Conservation (phyloP, 495 filamentous ascomycete genomes). For the Podospora fimiseda region DNA sequence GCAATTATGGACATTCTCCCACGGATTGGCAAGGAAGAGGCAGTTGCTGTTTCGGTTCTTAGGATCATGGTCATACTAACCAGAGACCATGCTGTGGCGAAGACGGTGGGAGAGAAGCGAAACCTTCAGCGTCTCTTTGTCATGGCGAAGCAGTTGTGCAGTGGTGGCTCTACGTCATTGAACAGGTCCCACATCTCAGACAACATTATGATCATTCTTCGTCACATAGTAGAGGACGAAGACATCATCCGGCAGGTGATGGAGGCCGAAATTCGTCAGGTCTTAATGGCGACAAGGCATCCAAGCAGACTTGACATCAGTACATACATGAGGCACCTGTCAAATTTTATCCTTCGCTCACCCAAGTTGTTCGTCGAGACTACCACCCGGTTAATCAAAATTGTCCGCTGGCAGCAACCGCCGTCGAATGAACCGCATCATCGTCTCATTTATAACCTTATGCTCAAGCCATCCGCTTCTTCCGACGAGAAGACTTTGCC, state of each 20-base stretch:
- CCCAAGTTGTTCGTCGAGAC: slow-evolving; percentile 87
- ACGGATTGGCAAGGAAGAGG: slow-evolving; percentile 76
- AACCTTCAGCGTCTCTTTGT: slow-evolving; percentile 87
- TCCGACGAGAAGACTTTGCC: slow-evolving; percentile 27
- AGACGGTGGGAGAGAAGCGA: slow-evolving; percentile 72
- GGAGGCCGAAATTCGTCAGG: slow-evolving; percentile 77
- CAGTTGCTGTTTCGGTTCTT: slow-evolving; percentile 73
- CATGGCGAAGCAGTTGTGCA: slow-evolving; percentile 86
- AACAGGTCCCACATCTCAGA: slow-evolving; percentile 54
- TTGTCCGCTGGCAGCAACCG: slow-evolving; percentile 51
- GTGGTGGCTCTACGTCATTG: slow-evolving; percentile 64
- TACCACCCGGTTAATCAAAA: slow-evolving; percentile 76
- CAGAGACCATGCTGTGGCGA: slow-evolving; percentile 65
- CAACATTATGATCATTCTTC: slow-evolving; percentile 74
- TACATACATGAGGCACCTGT: slow-evolving; percentile 67
- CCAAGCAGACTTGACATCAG: slow-evolving; percentile 58
- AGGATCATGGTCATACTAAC: slow-evolving; percentile 90
- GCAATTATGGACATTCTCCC: slow-evolving; percentile 76
- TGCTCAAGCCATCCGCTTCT: slow-evolving; percentile 31
- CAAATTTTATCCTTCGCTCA: slow-evolving; percentile 74
- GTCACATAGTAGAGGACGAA: slow-evolving; percentile 92
- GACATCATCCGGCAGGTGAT: slow-evolving; percentile 87
- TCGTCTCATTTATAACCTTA: not conserved
- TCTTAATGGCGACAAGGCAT: slow-evolving; percentile 58
- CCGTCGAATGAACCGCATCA: slow-evolving; percentile 37